Evolutionary conservation across 2,329 filamentous ascomycete genomes (phyloP), one percentile per base, ranked within the genome.

Genomic region (Microdochium bolleyi): DNA sequence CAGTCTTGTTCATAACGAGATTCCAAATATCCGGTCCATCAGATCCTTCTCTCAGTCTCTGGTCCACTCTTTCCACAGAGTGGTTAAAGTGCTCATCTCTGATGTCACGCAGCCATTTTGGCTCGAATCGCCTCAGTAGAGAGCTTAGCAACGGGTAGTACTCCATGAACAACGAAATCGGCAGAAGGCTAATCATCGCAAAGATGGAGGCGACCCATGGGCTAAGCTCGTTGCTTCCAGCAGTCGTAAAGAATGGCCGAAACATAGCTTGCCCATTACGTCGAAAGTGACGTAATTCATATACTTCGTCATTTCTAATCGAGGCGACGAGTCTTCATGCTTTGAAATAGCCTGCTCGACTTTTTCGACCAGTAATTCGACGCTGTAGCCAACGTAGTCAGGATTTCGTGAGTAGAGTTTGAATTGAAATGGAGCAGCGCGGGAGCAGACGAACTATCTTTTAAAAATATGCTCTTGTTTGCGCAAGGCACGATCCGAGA

Each of bases 231-330:
- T 48, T 46, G 9, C 24, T 48, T 30, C 48, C 5, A 55, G 48
- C 24, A 51, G 52, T 3, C 34, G 34, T 2, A 55, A 50, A 21
- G 27, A 13, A 7, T 4, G 30, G 21, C 9, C 16, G 21, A 49
- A 49, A 14, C 48, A 27, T 3, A 49, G 24, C 3, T 49, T n/a
- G 3, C 8, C 22, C 24, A 49, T 49, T 3, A 49, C 24, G 25
- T 49, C 48, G 16, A 49, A 49, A 11, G 48, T 27, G 13, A 22
- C 22, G 8, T n/a, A 50, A 22, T 57, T 60, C 5, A 57, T 27
- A 57, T 57, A 61, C 13, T 19, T 10, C 3, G 41, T 46, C 41
- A 46, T 22, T 19, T 46, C 41, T 11, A 46, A 14, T 14, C 16
- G 11, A n/a, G n/a, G n/a, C n/a, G 27, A 30, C 27, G 5, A 11